phyloP scores from a whole-genome alignment of 176 grass and related monocot genomes.

The Aechmea fasciata region DNA sequence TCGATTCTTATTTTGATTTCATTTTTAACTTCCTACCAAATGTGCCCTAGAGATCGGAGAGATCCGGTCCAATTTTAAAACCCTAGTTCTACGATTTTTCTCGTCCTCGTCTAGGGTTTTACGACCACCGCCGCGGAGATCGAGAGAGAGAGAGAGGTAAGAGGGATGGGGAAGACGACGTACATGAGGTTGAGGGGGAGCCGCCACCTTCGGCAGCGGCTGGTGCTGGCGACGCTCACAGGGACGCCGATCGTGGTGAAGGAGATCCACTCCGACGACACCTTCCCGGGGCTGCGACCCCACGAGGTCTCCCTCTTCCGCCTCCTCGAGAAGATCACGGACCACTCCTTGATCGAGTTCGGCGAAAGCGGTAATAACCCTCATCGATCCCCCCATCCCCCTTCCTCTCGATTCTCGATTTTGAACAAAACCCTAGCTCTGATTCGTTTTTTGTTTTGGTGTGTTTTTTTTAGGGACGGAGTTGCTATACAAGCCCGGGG shows the following conservation, averaged over 20 bases:
- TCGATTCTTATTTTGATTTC: too few relatives aligned
- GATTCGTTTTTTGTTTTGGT: background rate
- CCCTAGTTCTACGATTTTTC: too few relatives aligned
- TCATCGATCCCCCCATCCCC: background rate
- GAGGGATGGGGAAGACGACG: slow-evolving; percentile 30
- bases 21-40: too few relatives aligned
- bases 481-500: slow-evolving; percentile 58
- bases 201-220: slow-evolving; percentile 59
- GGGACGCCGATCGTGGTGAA: slow-evolving; percentile 49
- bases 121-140: background rate
- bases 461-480: slow-evolving; percentile 46
- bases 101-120: too few relatives aligned
- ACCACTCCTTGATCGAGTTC: slow-evolving; percentile 58
- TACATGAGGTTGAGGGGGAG: slow-evolving; percentile 44
- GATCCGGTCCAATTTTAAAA: too few relatives aligned
- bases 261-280: slow-evolving; percentile 58
- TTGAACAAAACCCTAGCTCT: background rate
- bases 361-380: slow-evolving; percentile 49
- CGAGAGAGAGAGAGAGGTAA: background rate
- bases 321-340: slow-evolving; percentile 73
- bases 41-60: too few relatives aligned
- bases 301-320: slow-evolving; percentile 75
- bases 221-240: slow-evolving; percentile 68
- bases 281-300: slow-evolving; percentile 52
- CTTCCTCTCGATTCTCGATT: background rate